Percentiles rank a stretch among this genome's conserved stretches.
These are phyloP conservation scores for Talaromyces sp. DNA, from an alignment of 2,329 filamentous ascomycete species.

Conservation along the genomic window DNA sequence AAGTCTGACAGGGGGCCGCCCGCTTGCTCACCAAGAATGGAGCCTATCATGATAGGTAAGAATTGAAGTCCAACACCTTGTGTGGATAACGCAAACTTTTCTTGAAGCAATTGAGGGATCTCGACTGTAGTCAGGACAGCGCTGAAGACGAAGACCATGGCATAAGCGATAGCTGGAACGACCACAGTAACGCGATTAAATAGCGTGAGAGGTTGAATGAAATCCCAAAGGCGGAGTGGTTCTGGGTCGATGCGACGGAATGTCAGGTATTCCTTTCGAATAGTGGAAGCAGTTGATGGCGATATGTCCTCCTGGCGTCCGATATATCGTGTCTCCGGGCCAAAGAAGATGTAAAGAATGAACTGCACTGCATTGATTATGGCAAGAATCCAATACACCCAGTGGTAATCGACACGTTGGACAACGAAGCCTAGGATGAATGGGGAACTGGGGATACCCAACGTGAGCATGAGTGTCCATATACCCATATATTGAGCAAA, in stretches of 20 bases:
- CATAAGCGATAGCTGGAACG: slow-evolving; percentile 49
- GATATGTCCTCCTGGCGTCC: slow-evolving; percentile 31
- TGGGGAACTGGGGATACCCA: slow-evolving; percentile 43
- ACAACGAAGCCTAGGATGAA: slow-evolving; percentile 42
- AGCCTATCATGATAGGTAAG: slow-evolving; percentile 56
- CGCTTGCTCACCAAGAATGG: slow-evolving; percentile 57
- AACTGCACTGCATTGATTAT: slow-evolving; percentile 54
- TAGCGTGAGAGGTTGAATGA: background rate
- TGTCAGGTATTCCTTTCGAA: background rate
- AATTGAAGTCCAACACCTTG: slow-evolving; percentile 59
- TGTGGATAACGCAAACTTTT: slow-evolving; percentile 52
- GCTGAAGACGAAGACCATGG: slow-evolving; percentile 52
- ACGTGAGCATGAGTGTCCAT: slow-evolving; percentile 52
- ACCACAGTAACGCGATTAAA: slow-evolving; percentile 38
- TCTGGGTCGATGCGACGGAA: background rate
- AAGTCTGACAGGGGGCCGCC: slow-evolving; percentile 53
- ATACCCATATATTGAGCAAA: slow-evolving; percentile 26
- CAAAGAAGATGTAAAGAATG: slow-evolving; percentile 49
- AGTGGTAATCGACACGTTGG: slow-evolving; percentile 51
- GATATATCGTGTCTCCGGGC: slow-evolving; percentile 49
- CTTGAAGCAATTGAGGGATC: slow-evolving; percentile 44
- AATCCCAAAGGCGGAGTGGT: background rate
- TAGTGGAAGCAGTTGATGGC: background rate
- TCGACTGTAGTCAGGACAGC: slow-evolving; percentile 52
- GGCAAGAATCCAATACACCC: slow-evolving; percentile 57